Base-by-base conservation (phyloP, 192 early-diverging fungal species). In the Funneliformis mosseae region DNA sequence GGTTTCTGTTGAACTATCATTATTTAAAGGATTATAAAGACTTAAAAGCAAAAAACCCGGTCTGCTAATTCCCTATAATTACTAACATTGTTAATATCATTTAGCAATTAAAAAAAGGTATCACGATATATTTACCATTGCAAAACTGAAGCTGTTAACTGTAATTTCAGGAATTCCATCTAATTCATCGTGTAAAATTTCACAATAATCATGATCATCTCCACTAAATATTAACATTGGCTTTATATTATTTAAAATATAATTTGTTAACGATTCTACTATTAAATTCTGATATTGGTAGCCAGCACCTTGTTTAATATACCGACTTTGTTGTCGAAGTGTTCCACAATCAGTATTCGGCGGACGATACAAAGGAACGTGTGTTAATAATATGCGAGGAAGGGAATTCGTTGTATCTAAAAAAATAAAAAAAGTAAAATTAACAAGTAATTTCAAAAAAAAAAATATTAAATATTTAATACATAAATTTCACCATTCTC, bases 121-220 rank as follows among this genome's bases (percentile, higher is more conserved):
- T 81, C 27, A 11, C 76, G 72, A 39, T 79, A 84, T 45, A 80
- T 27, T 62, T 82, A 62, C 92, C 73, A 89, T 88, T 8, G 90
- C 88, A 91, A 91, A 90, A 74, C 89, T 90, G 81, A 92, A 91
- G 5, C 88, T 89, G 14, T 89, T 89, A 1, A 93, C 83, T 0
- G 91, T 89, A 48, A 91, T 84, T 72, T 92, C 91, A 0, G 83
- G 80, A 1, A 80, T 80, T 3, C 23, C 5, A 11, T 55, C 42
- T 6, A 39, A 72, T 45, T 77, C 67, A 27, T 63, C 28, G 64
- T 95, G 94, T 3, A 82, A 45, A 5, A 93, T 80, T 64, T 87
- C 88, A 82, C 97, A 99, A 76, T 92, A 93, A 79, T 99, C 97
- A 74, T 99, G 97, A 81, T 99, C 96, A 79, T 99, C 96, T 23